Percentiles rank a stretch among this genome's conserved stretches.
Conservation (phyloP, 2,329 filamentous ascomycete species). For the Fusarium algeriense region DNA sequence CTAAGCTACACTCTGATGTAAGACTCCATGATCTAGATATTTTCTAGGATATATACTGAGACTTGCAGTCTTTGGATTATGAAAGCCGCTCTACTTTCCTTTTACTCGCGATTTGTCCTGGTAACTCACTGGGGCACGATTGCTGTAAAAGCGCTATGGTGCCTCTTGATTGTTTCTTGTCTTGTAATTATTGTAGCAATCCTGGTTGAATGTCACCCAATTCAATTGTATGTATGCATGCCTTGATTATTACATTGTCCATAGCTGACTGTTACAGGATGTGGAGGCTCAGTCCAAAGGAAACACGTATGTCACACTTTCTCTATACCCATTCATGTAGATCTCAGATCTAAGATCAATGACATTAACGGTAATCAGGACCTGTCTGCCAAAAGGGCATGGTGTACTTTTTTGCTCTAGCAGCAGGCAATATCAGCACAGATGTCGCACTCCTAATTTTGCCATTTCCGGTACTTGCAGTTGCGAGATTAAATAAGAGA, state of each 20-base stretch:
- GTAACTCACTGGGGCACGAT: conserved; percentile 29
- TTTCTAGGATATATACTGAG: not conserved
- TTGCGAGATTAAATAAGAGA: conserved; percentile 15
- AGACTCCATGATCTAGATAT: not conserved
- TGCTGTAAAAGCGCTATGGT: conserved; percentile 31
- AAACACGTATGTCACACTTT: not conserved
- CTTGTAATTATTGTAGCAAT: conserved; percentile 41
- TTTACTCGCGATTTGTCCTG: conserved; percentile 47
- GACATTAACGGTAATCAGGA: not conserved
- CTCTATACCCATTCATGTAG: too few species aligned
- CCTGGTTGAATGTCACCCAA: conserved; percentile 43
- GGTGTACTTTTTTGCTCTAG: conserved; percentile 43
- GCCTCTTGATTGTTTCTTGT: conserved; percentile 39
- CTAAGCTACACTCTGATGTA: conserved; percentile 46
- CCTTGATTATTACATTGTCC: too few species aligned
- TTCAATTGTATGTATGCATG: conserved; percentile 30
- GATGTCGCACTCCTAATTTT: conserved; percentile 46
- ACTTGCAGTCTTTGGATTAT: conserved; percentile 43
- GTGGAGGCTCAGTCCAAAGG: conserved; percentile 10
- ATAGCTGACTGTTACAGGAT: not conserved
- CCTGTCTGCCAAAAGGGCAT: conserved; percentile 31
- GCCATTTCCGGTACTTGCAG: conserved; percentile 44
- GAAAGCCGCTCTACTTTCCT: conserved; percentile 46
- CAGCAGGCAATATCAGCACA: conserved; percentile 44
- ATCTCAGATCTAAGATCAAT: too few species aligned